Conservation (phyloP, 495 filamentous ascomycete genomes). For the Melanomma pulvis-pyrius region DNA sequence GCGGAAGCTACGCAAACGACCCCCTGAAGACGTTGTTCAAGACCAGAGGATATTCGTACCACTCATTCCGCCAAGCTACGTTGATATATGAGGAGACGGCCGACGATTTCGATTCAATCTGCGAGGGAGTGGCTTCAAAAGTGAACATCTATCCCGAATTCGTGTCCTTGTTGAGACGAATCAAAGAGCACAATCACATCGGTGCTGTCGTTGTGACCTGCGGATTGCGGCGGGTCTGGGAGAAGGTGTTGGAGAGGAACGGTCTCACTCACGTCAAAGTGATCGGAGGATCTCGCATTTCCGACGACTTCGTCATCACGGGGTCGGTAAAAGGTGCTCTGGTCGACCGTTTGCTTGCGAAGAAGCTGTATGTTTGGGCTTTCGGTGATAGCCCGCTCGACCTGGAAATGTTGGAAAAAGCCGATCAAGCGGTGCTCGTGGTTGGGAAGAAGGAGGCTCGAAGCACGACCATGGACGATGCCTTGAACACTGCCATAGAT, state of each 20-base stretch:
- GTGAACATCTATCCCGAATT: slow-evolving; percentile 58
- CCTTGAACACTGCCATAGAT: slow-evolving; percentile 52
- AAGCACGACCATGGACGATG: slow-evolving; percentile 61
- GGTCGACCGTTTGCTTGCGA: slow-evolving; percentile 48
- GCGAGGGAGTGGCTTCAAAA: slow-evolving; percentile 45
- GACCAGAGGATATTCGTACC: slow-evolving; percentile 57
- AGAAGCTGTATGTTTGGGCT: slow-evolving; percentile 56
- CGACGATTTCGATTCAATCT: slow-evolving; percentile 54
- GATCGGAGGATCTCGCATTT: slow-evolving; percentile 59
- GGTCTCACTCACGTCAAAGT: slow-evolving; percentile 56
- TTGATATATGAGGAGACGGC: slow-evolving; percentile 58
- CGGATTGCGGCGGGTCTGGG: slow-evolving; percentile 61
- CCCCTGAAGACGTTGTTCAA: slow-evolving; percentile 57
- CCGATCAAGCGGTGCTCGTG: slow-evolving; percentile 61
- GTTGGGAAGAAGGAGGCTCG: slow-evolving; percentile 55
- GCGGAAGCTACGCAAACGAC: neutral
- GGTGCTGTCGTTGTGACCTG: slow-evolving; percentile 60
- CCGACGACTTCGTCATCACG: slow-evolving; percentile 58
- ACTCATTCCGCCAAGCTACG: slow-evolving; percentile 59
- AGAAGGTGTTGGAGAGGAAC: slow-evolving; percentile 54
- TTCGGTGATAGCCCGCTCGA: slow-evolving; percentile 68
- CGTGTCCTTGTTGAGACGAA: slow-evolving; percentile 47
- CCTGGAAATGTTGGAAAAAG: slow-evolving; percentile 58
- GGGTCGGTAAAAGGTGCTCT: slow-evolving; percentile 55
- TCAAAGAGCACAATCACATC: slow-evolving; percentile 48